Evolutionary conservation across 78 protist species (phyloP).

Genomic region (slime mould (Dictyostelium discoideum)): dicty_2.7 NC_007088.5:1313501-1314000

Average conservation of each 20-base stretch:
- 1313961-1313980: neutral
- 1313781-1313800: too few species aligned
- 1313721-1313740: neutral
- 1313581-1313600: neutral
- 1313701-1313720: neutral
- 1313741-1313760: neutral
- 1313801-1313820: neutral
- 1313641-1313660: neutral
- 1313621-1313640: neutral
- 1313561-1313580: too few species aligned
- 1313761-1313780: neutral
- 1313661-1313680: neutral
- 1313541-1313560: too few species aligned
- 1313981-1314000: neutral
- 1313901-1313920: neutral
- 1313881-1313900: neutral
- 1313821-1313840: neutral
- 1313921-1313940: neutral
- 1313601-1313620: too few species aligned
- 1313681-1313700: too few species aligned
- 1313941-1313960: neutral
- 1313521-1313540: neutral
- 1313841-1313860: neutral
- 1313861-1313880: neutral
- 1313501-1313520: neutral